Base-by-base conservation (phyloP, 345 rosid genomes). In the Lumnitzera racemosa region DNA sequence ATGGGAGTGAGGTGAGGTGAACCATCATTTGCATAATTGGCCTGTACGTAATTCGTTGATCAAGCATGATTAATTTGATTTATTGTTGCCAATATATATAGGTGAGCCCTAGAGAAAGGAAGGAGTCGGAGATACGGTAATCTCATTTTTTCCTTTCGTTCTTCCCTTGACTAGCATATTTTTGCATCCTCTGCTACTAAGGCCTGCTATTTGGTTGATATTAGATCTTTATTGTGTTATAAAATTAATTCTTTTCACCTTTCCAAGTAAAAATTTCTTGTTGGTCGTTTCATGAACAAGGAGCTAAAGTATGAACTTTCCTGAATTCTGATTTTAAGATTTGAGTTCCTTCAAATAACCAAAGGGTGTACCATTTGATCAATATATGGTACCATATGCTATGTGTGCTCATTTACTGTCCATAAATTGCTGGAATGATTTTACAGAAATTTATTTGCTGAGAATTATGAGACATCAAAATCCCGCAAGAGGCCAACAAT, bases 1-100 rank as follows among this genome's bases (percentile, higher is more conserved):
- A 90, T 76, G 97, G 97, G 66, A 94, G 99, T 67, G 99, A 90
- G 99, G 99, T 94, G 81, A 63, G 99, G 99, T 94, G 81, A 63
- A 65, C 17, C 72, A 3, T 52, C 62, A 65, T 51, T 51, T 58
- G 24, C 47, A 16, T 46, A 11, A 12, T 11, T 57, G 49, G 24
- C 62, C 23, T 47, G 51, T 68, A 49, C 50, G 73, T 47, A 50
- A 47, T 60, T 52, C 11, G 13, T 16, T 47, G 53, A 27, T 4
- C 43, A 36, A 46, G 51, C 27, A 13, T 52, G 47, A 58, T 14
- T 51, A 67, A 27, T 54, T 24, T 52, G 15, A 46, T 53, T 59
- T 50, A 14, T 12, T 47, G 58, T 46, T 46, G 56, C 49, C 57
- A 43, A 52, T 60, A 66, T 72, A 52, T 65, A n/a, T 76, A 94